Percentiles rank a stretch among this genome's conserved stretches.
phyloP scores from a whole-genome alignment of 306 rosid genomes.

The Calophaca sinica region DNA sequence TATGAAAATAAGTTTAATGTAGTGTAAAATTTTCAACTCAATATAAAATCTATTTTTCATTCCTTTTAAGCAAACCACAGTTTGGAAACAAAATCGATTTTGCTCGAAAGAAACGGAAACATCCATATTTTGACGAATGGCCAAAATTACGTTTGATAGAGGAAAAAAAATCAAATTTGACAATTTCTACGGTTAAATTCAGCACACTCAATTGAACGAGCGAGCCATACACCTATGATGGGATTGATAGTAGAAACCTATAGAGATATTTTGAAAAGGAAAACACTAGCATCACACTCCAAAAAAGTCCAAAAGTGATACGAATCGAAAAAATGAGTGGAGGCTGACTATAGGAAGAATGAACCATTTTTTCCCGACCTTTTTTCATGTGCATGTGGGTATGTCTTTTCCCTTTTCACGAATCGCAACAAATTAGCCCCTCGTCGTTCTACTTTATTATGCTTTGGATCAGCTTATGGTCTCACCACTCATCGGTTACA shows the following conservation, averaged over 20 bases:
- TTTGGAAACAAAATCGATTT: too few relatives aligned
- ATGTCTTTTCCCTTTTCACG: conserved; percentile 35
- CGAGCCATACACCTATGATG: not conserved
- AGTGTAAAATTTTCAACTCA: too few relatives aligned
- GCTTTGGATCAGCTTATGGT: conserved; percentile 47
- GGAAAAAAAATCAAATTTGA: too few relatives aligned
- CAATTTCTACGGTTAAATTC: too few relatives aligned
- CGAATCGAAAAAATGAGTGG: conserved; percentile 28
- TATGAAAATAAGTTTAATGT: too few relatives aligned
- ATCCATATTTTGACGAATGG: too few relatives aligned
- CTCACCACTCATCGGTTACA: conserved; percentile 10
- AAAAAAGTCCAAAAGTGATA: conserved; percentile 5
- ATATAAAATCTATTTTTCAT: too few relatives aligned
- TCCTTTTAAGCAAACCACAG: too few relatives aligned
- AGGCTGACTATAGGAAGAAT: conserved; percentile 31
- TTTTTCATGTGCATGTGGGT: conserved; percentile 41
- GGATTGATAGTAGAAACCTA: not conserved
- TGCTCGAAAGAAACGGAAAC: too few relatives aligned
- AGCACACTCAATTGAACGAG: not conserved
- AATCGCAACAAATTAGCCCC: conserved; percentile 41
- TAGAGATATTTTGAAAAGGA: conserved; percentile 32
- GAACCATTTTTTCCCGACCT: not conserved
- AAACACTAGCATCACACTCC: not conserved
- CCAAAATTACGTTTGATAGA: too few relatives aligned
- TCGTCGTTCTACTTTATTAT: conserved; percentile 45